Evolutionary conservation across 1,284 basidiomycete genomes (phyloP), one percentile per base, ranked within the genome.

Genomic region (Moniliella sp.): DNA sequence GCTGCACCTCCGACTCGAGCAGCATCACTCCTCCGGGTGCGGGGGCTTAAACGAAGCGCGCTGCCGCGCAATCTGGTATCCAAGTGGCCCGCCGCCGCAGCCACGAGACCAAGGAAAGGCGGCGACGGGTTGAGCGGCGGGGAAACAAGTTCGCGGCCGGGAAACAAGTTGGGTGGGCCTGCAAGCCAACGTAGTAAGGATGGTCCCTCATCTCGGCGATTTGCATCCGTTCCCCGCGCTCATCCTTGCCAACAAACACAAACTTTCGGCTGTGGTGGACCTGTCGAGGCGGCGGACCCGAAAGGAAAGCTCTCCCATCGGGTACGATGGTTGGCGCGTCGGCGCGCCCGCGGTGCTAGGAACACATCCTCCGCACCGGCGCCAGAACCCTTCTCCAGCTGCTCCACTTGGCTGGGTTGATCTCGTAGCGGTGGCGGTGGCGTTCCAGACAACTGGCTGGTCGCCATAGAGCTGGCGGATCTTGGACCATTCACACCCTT

Each of bases 121-220:
- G 88, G 88, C 0, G 83, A 91, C 0, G 88, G 91, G 66, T 99
- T 97, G 32, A 99, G 68, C 2, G 88, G 88, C n/a, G 91, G 75
- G 13, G 88, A 88, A 66, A 86, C 94, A 66, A 99, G 88, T 62
- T 99, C 88, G n/a, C n/a, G n/a, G n/a, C n/a, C n/a, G n/a, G n/a
- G n/a, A n/a, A n/a, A n/a, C n/a, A n/a, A n/a, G n/a, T n/a, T n/a
- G n/a, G n/a, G n/a, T n/a, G n/a, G n/a, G n/a, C n/a, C n/a, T n/a
- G n/a, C n/a, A n/a, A n/a, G n/a, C n/a, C n/a, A n/a, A n/a, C n/a
- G n/a, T n/a, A n/a, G n/a, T n/a, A n/a, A n/a, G n/a, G n/a, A n/a
- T n/a, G n/a, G n/a, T n/a, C n/a, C 13, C 38, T 35, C 28, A 94
- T 64, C n/a, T 99, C 88, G 36, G 88, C 69, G 38, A 91, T 74